Base-by-base conservation (phyloP, 345 rosid species). In the Eucalyptus grandis region DNA sequence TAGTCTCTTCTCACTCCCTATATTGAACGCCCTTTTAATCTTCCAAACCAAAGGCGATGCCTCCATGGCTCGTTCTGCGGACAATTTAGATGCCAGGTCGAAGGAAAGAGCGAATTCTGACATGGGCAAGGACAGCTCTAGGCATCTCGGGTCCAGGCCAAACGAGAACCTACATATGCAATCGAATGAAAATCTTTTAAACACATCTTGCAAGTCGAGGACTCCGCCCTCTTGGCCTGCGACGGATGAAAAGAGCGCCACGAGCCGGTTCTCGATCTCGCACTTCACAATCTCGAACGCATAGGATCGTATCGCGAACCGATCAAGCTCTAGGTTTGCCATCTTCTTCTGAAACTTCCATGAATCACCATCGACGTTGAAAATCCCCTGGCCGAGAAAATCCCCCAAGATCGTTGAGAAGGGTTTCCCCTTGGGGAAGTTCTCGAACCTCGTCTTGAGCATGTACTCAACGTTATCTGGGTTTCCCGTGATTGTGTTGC, bases 361-460 rank as follows among this genome's bases (percentile, higher is more conserved):
- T 67, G 90, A 69, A 13, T 95, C 95, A 0, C 98, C 98, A 14
- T 96, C 98, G 9, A 96, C 96, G 77, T 96, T 96, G 92, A 96
- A 96, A 12, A 96, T 96, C 6, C 98, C 98, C 16, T 91, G 96
- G 65, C 98, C 98, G 1, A 96, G 91, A n/a, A 96, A 93, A 88
- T 96, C 98, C 6, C 97, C 98, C 46, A 96, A 90, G 87, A 96
- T 96, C 11, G 89, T 86, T 24, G 98, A 95, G 94, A 96, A 96
- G 49, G 94, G 95, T 89, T 96, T 96, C 54, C 98, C 98, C 89
- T 96, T 96, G 1, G 98, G 98, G 92, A 91, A 96, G 80, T 96
- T 96, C 22, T 95, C 89, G 88, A 95, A 96, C 37, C 92, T 92
- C 22, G 98, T 95, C 90, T 93, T 95, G 86, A 96, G 97, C 44